Evolutionary conservation across 345 rosid species (phyloP).

Genomic region (Dovyalis caffra): DNA sequence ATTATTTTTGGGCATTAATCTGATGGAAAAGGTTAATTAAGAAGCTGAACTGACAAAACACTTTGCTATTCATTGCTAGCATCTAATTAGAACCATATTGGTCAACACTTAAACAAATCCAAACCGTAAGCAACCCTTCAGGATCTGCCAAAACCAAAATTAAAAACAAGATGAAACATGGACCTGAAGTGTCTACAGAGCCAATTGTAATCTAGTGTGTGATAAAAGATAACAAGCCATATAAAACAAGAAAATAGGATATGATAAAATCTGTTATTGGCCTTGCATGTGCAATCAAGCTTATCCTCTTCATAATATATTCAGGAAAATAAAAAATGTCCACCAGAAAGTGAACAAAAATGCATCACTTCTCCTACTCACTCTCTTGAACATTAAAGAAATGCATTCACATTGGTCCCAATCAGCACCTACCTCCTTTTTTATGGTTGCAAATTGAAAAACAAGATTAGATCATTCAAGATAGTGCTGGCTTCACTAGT

Average conservation of each 20-base stretch:
- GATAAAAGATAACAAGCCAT: background rate
- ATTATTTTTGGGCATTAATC: background rate
- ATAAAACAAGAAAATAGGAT: background rate
- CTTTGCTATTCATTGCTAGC: background rate
- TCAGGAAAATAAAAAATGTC: background rate
- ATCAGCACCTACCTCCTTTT: background rate
- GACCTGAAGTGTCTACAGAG: constrained; percentile 13
- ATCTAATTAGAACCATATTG: background rate
- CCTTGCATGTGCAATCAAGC: constrained; percentile 21
- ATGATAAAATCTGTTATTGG: background rate
- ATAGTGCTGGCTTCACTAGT: background rate
- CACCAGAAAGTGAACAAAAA: background rate
- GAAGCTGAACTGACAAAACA: background rate
- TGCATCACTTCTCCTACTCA: constrained; percentile 7
- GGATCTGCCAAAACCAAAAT: background rate
- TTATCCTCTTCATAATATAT: background rate
- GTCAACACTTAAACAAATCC: background rate
- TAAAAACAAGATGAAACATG: background rate
- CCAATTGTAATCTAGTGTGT: background rate
- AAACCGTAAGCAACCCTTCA: constrained; percentile 8
- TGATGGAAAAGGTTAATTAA: background rate
- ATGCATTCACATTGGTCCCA: constrained; percentile 16
- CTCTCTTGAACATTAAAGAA: constrained; percentile 10
- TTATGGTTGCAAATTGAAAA: background rate
- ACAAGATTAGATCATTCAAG: background rate